Percentiles rank a stretch among this genome's conserved stretches.
These are phyloP conservation scores for Iris macrosiphon DNA, from an alignment of 106 monocot genomes.

Conservation along the genomic window DNA sequence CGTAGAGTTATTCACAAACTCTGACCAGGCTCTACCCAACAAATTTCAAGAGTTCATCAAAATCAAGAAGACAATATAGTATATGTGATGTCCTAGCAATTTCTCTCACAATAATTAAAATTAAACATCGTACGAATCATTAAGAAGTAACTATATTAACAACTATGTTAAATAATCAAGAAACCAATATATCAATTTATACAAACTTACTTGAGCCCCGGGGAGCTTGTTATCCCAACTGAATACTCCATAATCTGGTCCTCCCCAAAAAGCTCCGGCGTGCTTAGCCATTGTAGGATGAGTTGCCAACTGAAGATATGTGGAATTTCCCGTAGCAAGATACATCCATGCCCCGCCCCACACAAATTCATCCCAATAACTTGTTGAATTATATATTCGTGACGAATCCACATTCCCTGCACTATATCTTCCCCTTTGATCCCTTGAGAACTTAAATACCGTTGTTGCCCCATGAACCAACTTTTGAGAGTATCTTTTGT, in stretches of 20 bases:
- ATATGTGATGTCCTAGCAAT: no score
- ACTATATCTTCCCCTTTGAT: conserved; percentile 11
- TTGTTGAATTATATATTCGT: conserved; percentile 6
- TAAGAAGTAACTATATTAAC: no score
- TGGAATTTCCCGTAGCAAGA: conserved; percentile 11
- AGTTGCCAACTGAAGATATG: conserved; percentile 9
- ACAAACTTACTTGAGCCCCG: conserved; percentile 11
- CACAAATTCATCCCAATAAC: conserved; percentile 13
- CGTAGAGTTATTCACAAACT: no score
- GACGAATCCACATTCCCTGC: conserved; percentile 2
- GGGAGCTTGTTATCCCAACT: conserved; percentile 15
- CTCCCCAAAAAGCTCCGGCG: conserved; percentile 13
- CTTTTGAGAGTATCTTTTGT: conserved; percentile 4
- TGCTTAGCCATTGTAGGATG: conserved; percentile 17
- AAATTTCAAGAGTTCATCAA: no score
- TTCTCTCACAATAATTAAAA: no score
- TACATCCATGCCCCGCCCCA: conserved; percentile 16
- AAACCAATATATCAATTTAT: no score
- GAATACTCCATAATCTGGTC: conserved; percentile 11
- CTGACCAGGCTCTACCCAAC: no score
- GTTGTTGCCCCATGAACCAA: conserved; percentile 14
- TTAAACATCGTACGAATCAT: no score
- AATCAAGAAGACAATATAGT: no score
- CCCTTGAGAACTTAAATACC: conserved; percentile 10
- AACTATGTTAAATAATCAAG: no score